Evolutionary conservation across 1,139 yeast species (phyloP).

Genomic region (Suhomyces ambrosiae): DNA sequence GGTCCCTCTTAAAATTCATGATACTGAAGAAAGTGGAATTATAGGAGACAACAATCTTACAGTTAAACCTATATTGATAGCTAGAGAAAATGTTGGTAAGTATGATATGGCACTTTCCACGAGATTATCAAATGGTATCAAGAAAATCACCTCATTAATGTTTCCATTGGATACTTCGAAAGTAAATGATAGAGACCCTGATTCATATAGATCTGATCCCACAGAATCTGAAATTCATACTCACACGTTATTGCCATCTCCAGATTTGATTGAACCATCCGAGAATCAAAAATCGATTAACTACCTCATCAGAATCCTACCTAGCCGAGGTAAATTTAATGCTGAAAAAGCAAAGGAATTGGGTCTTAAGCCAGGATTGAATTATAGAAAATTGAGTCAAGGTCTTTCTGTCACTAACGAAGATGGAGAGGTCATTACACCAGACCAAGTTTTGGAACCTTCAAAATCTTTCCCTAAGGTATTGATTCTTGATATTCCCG

Average conservation of each 20-base stretch:
- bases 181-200: constrained; percentile 41
- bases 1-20: constrained; percentile 52
- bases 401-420: constrained; percentile 62
- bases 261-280: constrained; percentile 20
- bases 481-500: constrained; percentile 76
- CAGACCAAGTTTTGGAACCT: constrained; percentile 75
- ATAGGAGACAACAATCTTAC: constrained; percentile 55
- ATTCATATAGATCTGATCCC: constrained; percentile 44
- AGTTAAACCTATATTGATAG: constrained; percentile 54
- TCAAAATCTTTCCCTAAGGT: constrained; percentile 60
- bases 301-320: constrained; percentile 65
- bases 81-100: constrained; percentile 1
- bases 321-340: constrained; percentile 78
- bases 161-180: constrained; percentile 50
- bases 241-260: constrained; percentile 40
- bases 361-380: constrained; percentile 69
- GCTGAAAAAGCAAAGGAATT: constrained; percentile 63
- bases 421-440: constrained; percentile 59
- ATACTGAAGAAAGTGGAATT: constrained; percentile 32
- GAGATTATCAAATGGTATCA: constrained; percentile 23
- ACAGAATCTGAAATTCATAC: constrained; percentile 45
- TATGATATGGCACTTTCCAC: constrained; percentile 2
- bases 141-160: constrained; percentile 45
- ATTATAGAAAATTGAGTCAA: constrained; percentile 58
- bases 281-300: constrained; percentile 41